Base-by-base conservation (phyloP, 441 rosid genomes). In the Erodium trifolium region DNA sequence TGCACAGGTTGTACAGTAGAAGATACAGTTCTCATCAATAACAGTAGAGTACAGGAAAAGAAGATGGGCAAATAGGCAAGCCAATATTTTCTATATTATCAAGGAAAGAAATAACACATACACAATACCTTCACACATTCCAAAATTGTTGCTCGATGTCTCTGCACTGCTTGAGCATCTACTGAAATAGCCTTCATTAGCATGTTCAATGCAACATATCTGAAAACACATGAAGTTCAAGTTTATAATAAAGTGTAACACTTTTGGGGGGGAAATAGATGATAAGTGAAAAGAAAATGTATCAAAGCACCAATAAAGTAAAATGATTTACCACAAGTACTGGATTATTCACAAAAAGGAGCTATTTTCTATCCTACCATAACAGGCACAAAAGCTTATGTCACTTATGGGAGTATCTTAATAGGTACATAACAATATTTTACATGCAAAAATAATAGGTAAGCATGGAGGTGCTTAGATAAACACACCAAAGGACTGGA, bases 141-240 rank as follows among this genome's bases (percentile, higher is more conserved):
- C 86, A 95, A 82, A 65, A 95, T 89, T 53, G 97, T 95, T 65
- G 86, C 97, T 66, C 96, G 89, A 75, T 95, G 99, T 81, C 99
- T 91, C 78, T 95, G 99, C 74, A 95, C 97, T 60, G 99, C 98
- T 87, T 89, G 98, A 77, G 93, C 82, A 79, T 92, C 99, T 66
- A 95, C 91, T 14, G 85, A 71, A 67, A 95, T 85, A 75, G 98
- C 99, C 86, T 78, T 95, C 98, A 86, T 95, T 81, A 95, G 85
- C 97, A 95, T 95, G 86, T 92, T 95, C 73, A 92, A 76, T 67
- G 99, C 99, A 81, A 95, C 99, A 77, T 88, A 95, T 78, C 98
- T 95, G 87, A 73, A 72, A 85, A 63, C 47, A 17, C 18, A 11
- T 19, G n/a, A 43, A 17, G 27, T 66, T 66, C 16, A 11, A n/a